These are phyloP conservation scores for Mycena capillaripes DNA, from an alignment of 768 basidiomycete genomes.

Conservation along the genomic window DNA sequence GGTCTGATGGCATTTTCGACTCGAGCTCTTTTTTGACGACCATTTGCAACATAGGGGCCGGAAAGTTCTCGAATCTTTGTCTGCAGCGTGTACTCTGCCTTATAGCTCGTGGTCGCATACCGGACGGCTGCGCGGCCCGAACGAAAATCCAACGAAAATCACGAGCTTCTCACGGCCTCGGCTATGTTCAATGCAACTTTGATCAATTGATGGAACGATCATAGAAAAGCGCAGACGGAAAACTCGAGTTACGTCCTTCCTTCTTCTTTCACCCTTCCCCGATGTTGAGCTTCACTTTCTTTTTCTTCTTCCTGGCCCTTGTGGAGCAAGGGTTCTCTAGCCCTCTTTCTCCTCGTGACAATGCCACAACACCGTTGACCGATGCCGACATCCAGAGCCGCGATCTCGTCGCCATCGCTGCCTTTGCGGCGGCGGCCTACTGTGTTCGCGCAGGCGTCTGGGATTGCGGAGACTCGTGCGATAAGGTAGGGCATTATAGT, in stretches of 20 bases:
- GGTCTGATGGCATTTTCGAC: no score
- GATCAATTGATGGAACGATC: no score
- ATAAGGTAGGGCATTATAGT: background rate
- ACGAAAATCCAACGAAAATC: no score
- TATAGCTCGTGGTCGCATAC: no score
- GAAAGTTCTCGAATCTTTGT: no score
- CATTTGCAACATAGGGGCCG: no score
- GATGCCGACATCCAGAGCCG: constrained; percentile 14
- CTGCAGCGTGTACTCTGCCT: no score
- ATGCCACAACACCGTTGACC: background rate
- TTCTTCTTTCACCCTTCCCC: background rate
- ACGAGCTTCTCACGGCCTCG: no score
- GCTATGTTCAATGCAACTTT: no score
- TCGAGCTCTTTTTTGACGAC: no score
- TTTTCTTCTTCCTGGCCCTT: constrained; percentile 15
- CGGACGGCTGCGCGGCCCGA: no score
- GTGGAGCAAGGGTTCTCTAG: constrained; percentile 17
- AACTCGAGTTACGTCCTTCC: background rate
- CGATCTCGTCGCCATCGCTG: constrained; percentile 19
- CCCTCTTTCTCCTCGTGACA: constrained; percentile 12
- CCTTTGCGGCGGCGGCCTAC: constrained; percentile 23
- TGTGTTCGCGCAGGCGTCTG: constrained; percentile 16
- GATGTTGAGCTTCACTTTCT: constrained; percentile 14
- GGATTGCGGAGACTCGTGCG: constrained; percentile 18
- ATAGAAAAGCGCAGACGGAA: no score